Conservation (phyloP, 371 early-diverging fungal genomes). For the Modicella reniformis region DNA sequence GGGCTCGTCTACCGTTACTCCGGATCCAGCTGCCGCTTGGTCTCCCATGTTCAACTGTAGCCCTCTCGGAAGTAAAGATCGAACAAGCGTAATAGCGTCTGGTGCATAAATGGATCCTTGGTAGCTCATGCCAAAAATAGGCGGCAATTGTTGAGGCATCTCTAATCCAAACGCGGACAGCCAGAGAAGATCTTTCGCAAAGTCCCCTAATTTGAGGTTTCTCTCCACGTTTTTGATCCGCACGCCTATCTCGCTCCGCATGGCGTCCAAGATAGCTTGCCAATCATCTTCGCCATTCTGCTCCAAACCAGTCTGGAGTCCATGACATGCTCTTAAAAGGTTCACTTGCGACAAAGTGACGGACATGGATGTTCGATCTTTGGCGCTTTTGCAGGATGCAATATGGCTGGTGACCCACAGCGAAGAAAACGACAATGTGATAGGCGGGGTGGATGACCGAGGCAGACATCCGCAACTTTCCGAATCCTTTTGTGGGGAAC, state of each 20-base stretch:
- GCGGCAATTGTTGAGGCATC: not conserved
- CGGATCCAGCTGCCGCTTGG: not conserved
- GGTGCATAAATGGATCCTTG: conserved; percentile 14
- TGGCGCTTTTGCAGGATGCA: conserved; percentile 50
- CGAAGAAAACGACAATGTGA: conserved; percentile 16
- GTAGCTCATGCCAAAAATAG: not conserved
- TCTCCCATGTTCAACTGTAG: not conserved
- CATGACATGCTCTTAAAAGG: conserved; percentile 40
- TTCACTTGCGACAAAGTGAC: conserved; percentile 50
- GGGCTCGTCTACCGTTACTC: not conserved
- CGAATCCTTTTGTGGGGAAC: not conserved
- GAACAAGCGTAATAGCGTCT: conserved; percentile 36
- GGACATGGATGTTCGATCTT: conserved; percentile 53
- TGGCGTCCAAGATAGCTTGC: conserved; percentile 48
- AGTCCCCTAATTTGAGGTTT: conserved; percentile 50
- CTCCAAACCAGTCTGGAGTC: conserved; percentile 21
- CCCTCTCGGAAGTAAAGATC: conserved; percentile 25
- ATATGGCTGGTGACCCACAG: conserved; percentile 49
- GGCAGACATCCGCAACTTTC: not conserved
- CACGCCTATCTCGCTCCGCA: conserved; percentile 52
- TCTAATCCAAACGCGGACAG: conserved; percentile 39
- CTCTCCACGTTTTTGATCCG: conserved; percentile 54
- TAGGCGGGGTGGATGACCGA: not conserved
- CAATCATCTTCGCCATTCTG: conserved; percentile 41
- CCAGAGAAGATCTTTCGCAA: conserved; percentile 49